Evolutionary conservation across 2,329 filamentous ascomycete species (phyloP).

Genomic region (Cytospora paraplurivora): DNA sequence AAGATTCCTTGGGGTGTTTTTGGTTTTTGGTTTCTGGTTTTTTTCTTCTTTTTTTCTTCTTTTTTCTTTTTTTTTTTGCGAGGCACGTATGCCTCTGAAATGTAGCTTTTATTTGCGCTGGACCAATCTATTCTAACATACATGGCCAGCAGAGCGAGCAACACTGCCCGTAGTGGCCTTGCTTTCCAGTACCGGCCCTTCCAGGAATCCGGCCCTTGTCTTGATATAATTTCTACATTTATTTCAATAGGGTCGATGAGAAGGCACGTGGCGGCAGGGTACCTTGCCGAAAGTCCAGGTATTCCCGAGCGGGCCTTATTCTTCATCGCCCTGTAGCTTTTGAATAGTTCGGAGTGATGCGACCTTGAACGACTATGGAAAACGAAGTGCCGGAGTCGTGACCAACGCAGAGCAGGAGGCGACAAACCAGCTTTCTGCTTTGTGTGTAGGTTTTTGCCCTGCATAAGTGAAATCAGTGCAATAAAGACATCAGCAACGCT

Average conservation of each 20-base stretch:
- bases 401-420: not conserved
- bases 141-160: constrained; percentile 15
- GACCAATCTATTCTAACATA: constrained; percentile 25
- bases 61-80: no score
- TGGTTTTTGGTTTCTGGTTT: no score
- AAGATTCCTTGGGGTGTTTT: not conserved
- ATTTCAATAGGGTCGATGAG: constrained; percentile 10
- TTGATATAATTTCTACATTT: constrained; percentile 15
- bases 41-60: no score
- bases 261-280: constrained; percentile 11
- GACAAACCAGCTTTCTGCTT: constrained; percentile 14
- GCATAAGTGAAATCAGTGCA: constrained; percentile 27
- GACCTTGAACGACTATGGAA: constrained; percentile 8
- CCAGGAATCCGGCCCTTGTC: not conserved
- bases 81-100: constrained; percentile 30
- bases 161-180: not conserved
- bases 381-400: not conserved
- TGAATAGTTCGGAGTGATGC: constrained; percentile 2
- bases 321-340: constrained; percentile 6
- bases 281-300: not conserved
- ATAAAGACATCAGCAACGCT: constrained; percentile 15
- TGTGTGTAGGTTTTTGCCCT: constrained; percentile 24
- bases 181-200: constrained; percentile 3
- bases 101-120: constrained; percentile 24
- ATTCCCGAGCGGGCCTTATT: not conserved